Conservation (phyloP, 2,329 filamentous ascomycete species). For the Cladorrhinum sp. region DNA sequence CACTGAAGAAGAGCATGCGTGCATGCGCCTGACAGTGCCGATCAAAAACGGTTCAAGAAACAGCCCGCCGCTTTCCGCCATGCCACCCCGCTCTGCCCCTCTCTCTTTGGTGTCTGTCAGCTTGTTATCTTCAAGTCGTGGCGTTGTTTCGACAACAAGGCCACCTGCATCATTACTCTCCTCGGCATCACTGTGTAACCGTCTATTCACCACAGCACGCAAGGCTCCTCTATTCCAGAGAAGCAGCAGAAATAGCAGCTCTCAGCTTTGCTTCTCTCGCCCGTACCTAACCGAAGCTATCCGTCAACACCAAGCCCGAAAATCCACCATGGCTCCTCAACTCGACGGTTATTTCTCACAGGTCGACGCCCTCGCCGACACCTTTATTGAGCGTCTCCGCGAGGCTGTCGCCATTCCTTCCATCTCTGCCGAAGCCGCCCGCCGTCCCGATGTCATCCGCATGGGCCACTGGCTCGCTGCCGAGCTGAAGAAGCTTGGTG, state of each 20-base stretch:
- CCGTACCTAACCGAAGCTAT: slow-evolving; percentile 53
- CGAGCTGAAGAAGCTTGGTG: slow-evolving; percentile 80
- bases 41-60: not conserved
- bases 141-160: not conserved
- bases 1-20: not conserved
- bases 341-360: slow-evolving; percentile 91
- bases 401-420: slow-evolving; percentile 96
- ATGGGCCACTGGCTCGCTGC: slow-evolving; percentile 90
- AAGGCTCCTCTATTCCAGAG: not conserved
- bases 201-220: not conserved
- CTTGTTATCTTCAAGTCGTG: not conserved
- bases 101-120: not conserved
- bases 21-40: not conserved
- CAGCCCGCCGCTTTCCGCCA: slow-evolving; percentile 4
- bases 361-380: slow-evolving; percentile 74
- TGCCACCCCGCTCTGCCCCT: not conserved
- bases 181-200: too few species aligned
- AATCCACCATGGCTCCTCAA: slow-evolving; percentile 87
- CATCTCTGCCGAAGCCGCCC: slow-evolving; percentile 85
- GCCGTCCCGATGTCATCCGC: slow-evolving; percentile 86
- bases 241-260: too few species aligned
- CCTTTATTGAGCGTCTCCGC: slow-evolving; percentile 86
- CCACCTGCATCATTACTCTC: too few species aligned
- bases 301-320: slow-evolving; percentile 59
- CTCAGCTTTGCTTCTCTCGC: slow-evolving; percentile 16